Evolutionary conservation across 2,329 filamentous ascomycete genomes (phyloP).

Genomic region (Scedosporium dehoogii): DNA sequence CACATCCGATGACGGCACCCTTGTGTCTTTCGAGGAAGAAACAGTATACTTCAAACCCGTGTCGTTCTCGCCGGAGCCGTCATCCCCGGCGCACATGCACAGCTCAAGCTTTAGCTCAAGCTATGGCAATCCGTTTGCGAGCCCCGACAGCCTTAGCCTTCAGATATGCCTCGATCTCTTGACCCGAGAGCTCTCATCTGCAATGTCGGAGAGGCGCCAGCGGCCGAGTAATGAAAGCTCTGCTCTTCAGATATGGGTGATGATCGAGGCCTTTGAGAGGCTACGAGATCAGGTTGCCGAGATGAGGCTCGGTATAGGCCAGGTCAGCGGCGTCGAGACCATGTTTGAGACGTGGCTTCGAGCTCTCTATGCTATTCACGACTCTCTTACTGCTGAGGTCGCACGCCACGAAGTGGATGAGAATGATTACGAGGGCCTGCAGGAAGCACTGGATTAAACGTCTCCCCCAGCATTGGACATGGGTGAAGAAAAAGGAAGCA

Average conservation of each 20-base stretch:
- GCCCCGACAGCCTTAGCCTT: slow-evolving; percentile 29
- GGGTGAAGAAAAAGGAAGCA: background rate
- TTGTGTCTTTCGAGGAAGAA: slow-evolving; percentile 37
- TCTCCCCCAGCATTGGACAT: background rate
- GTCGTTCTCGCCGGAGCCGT: slow-evolving; percentile 26
- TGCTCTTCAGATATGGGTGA: slow-evolving; percentile 42
- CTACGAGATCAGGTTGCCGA: slow-evolving; percentile 34
- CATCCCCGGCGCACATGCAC: slow-evolving; percentile 17
- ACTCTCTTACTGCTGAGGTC: slow-evolving; percentile 20
- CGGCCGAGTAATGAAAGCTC: slow-evolving; percentile 23
- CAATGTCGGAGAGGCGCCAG: slow-evolving; percentile 19
- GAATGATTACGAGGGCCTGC: background rate
- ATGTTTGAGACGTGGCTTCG: slow-evolving; percentile 43
- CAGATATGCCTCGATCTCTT: slow-evolving; percentile 43
- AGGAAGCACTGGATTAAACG: background rate
- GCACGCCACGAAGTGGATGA: background rate
- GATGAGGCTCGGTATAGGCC: slow-evolving; percentile 22
- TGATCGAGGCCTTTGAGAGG: slow-evolving; percentile 50
- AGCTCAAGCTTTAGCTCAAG: slow-evolving; percentile 2
- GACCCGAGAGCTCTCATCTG: slow-evolving; percentile 36
- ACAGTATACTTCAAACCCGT: slow-evolving; percentile 35
- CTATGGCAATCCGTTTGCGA: slow-evolving; percentile 9
- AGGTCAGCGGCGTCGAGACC: slow-evolving; percentile 17
- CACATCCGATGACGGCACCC: slow-evolving; percentile 33
- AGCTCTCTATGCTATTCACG: slow-evolving; percentile 37